These are phyloP conservation scores for Leptomonas seymouri DNA, from an alignment of 208 protist genomes.

Conservation along the genomic window DNA sequence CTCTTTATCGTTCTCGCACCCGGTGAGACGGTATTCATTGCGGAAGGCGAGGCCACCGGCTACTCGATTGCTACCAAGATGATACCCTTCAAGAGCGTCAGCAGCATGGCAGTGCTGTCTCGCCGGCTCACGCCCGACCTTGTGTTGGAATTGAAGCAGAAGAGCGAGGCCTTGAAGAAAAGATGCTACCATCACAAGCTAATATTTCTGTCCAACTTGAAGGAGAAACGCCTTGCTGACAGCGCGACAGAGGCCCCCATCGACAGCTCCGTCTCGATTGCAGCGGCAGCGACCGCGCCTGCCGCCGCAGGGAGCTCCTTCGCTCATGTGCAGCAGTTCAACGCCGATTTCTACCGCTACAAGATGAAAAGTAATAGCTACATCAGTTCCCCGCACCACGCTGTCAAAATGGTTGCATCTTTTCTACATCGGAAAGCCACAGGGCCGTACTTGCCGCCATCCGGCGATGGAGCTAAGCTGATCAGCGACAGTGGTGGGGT, in stretches of 20 bases:
- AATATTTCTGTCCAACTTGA: slow-evolving; percentile 2
- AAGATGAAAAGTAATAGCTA: too few species aligned
- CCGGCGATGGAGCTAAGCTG: background rate
- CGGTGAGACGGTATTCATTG: slow-evolving; percentile 32
- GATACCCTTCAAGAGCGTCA: slow-evolving; percentile 33
- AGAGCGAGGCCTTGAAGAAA: slow-evolving; percentile 11
- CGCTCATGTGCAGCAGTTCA: background rate
- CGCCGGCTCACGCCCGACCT: slow-evolving; percentile 31
- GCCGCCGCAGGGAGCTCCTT: background rate
- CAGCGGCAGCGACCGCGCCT: background rate
- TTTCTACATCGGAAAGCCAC: background rate
- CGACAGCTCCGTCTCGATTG: background rate
- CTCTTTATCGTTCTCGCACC: slow-evolving; percentile 44
- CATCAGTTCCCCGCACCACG: too few species aligned
- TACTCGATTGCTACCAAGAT: slow-evolving; percentile 36
- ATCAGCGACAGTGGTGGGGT: background rate
- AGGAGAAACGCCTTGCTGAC: background rate
- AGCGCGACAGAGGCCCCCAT: background rate
- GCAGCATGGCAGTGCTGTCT: slow-evolving; percentile 40
- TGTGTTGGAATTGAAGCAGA: slow-evolving; percentile 3
- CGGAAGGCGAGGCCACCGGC: slow-evolving; percentile 33
- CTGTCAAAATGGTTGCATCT: too few species aligned
- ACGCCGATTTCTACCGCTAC: background rate
- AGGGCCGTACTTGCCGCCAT: background rate
- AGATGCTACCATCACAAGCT: slow-evolving; percentile 27